Base-by-base conservation (phyloP, 768 basidiomycete species). In the Nidula microcarpa region DNA sequence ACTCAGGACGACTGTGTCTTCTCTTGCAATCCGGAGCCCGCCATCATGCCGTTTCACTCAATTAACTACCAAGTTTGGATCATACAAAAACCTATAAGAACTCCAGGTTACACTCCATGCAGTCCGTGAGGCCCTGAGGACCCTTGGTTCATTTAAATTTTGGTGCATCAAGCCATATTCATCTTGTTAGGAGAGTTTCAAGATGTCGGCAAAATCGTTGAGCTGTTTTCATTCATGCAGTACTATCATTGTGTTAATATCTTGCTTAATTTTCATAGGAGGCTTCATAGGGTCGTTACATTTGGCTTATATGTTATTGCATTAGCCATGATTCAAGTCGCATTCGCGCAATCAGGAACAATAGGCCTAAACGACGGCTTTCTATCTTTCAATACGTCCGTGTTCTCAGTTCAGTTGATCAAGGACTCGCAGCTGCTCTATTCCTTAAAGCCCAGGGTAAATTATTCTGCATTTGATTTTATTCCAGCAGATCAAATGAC, bases 371-470 rank as follows among this genome's bases (percentile, higher is more conserved):
- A 61, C 14, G 68, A 80, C 68, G 80, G 80, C 7, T 77, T 80
- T 50, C 53, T 74, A 36, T 68, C 73, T 13, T 76, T 80, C 65
- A 73, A 70, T 39, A 76, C 78, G 3, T 66, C 79, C 1, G 59
- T 60, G 6, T 79, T 83, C 62, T 56, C 68, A 9, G 57, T 79
- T 13, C 73, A 76, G 52, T 67, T 81, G 14, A 77, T 82, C 45
- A 80, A 78, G 57, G 80, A 82, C 57, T 81, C 80, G 1, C 81
- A 83, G 62, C 80, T 78, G 0, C 62, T 80, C 5, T 81, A 78
- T 60, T 81, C 80, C n/a, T 61, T 82, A 49, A 71, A 65, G 43
- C 70, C 79, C 9, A 56, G 47, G 32, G 67, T 63, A 33, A 58
- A 54, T n/a, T 61, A 60, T 6, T 66, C 71, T 2, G 65, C 61